These are phyloP conservation scores for Lactifluus subvellereus DNA, from an alignment of 768 basidiomycete genomes.

Conservation along the genomic window DNA sequence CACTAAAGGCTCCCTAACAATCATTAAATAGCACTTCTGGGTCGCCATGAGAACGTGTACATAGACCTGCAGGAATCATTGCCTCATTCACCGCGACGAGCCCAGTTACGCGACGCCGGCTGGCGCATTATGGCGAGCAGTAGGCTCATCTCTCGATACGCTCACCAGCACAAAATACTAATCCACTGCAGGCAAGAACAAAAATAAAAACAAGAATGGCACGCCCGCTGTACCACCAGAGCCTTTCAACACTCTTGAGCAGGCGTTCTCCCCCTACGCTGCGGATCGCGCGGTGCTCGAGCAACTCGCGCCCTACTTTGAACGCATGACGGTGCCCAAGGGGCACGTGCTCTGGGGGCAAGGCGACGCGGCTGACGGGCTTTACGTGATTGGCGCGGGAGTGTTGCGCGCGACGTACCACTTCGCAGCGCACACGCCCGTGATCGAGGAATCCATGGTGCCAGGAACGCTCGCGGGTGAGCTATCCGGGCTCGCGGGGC, in stretches of 20 bases:
- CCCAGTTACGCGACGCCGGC: constrained; percentile 23
- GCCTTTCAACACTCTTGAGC: constrained; percentile 68
- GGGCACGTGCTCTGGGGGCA: constrained; percentile 70
- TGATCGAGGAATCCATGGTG: constrained; percentile 87
- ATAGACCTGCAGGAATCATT: constrained; percentile 18
- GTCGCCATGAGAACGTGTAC: constrained; percentile 12
- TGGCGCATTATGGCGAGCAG: constrained; percentile 19
- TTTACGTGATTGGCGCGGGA: constrained; percentile 88
- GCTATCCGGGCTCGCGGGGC: constrained; percentile 73
- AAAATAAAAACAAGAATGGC: constrained; percentile 1
- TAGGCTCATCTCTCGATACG: neutral
- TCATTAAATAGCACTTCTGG: constrained; percentile 16
- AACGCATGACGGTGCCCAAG: constrained; percentile 49
- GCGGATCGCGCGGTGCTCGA: constrained; percentile 52
- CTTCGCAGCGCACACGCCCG: constrained; percentile 61
- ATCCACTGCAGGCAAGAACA: constrained; percentile 17
- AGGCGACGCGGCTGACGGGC: constrained; percentile 69
- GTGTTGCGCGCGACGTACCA: constrained; percentile 75
- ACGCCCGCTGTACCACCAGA: neutral
- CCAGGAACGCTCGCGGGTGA: constrained; percentile 91
- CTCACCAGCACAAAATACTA: neutral
- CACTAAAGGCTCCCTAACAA: neutral
- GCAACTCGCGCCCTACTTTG: constrained; percentile 66
- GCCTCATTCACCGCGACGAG: constrained; percentile 19
- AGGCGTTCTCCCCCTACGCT: constrained; percentile 73